phyloP scores from a whole-genome alignment of 106 monocot species.

The Cymbidium sinense region DNA sequence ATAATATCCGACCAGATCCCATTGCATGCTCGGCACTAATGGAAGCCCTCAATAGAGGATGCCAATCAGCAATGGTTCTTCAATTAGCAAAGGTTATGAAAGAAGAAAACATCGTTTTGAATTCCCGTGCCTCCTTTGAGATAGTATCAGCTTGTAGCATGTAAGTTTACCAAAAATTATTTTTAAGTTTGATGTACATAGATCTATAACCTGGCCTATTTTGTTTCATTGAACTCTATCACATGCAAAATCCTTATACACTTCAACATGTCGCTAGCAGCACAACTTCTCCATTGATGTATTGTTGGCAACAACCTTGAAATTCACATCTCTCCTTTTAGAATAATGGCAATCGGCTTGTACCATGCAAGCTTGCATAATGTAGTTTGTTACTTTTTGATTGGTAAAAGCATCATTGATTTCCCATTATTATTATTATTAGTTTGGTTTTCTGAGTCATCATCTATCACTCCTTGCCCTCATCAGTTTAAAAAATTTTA shows the following conservation, averaged over 20 bases:
- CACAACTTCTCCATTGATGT: background rate
- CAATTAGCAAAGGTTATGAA: constrained; percentile 68
- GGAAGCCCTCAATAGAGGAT: constrained; percentile 62
- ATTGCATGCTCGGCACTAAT: constrained; percentile 81
- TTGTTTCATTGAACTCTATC: background rate
- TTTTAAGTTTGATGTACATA: background rate
- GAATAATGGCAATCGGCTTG: no score
- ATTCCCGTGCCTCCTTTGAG: constrained; percentile 55
- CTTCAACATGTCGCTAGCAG: background rate
- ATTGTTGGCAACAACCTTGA: background rate
- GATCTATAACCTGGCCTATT: background rate
- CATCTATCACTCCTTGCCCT: no score
- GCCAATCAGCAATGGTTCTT: constrained; percentile 57
- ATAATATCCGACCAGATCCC: constrained; percentile 59
- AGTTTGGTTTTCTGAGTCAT: no score
- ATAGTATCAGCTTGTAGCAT: constrained; percentile 81
- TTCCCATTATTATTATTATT: no score
- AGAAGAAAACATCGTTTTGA: constrained; percentile 52
- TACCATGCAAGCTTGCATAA: no score
- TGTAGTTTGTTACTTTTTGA: no score
- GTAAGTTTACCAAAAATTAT: constrained; percentile 33
- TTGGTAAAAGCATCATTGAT: no score
- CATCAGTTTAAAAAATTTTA: background rate
- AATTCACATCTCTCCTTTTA: background rate
- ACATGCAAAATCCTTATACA: background rate